Conservation (phyloP, 805 yeast genomes). For the Spathaspora hagerdaliae region DNA sequence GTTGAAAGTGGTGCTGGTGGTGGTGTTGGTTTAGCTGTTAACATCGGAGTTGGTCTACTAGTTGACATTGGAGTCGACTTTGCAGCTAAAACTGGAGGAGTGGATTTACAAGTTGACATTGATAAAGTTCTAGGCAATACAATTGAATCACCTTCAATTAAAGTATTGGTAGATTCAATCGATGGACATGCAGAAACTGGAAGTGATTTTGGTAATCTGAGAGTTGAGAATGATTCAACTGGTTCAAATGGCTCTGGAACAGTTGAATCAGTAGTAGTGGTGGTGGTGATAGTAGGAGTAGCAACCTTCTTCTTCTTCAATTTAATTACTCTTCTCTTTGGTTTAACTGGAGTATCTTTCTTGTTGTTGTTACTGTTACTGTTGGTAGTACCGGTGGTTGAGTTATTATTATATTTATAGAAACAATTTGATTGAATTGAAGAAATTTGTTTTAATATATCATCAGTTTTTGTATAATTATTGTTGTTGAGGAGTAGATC, state of each 20-base stretch:
- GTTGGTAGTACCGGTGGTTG: conserved; percentile 5
- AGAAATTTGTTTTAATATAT: conserved; percentile 38
- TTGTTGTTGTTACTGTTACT: conserved; percentile 10
- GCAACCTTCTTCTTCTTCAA: conserved; percentile 14
- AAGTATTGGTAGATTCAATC: background rate
- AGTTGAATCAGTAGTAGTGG: background rate
- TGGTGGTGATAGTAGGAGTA: background rate
- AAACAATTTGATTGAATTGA: conserved; percentile 43
- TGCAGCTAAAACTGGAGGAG: background rate
- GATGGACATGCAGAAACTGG: background rate
- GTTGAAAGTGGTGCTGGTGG: background rate
- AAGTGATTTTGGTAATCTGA: background rate
- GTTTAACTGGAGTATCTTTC: conserved; percentile 20
- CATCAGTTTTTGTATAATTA: conserved; percentile 28
- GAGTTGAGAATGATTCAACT: background rate
- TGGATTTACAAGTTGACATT: no score
- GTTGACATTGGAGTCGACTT: background rate
- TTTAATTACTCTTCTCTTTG: conserved; percentile 42
- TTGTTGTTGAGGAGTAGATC: conserved; percentile 25
- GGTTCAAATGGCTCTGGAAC: background rate
- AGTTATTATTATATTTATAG: conserved; percentile 24
- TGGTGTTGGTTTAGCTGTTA: background rate
- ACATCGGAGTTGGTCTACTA: background rate
- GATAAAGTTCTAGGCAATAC: background rate
- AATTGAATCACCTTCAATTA: background rate